A percentile compares a stretch with the other conserved stretches of the same genome.
Conservation (phyloP, 192 early-diverging fungal genomes). For the Paraglomus brasilianum region DNA sequence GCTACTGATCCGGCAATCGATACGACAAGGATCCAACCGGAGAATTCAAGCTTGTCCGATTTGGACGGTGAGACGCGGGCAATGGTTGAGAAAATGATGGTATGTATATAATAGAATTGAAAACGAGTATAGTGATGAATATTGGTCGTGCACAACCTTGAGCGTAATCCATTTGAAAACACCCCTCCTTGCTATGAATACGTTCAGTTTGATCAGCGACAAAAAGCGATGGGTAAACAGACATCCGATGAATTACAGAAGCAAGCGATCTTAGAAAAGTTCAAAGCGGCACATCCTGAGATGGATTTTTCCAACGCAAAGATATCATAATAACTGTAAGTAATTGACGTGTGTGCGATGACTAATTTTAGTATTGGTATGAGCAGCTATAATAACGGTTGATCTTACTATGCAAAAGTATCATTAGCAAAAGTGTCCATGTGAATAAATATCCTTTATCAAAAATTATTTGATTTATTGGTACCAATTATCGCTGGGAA, state of each 20-base stretch:
- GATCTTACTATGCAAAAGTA: no score
- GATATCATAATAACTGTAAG: conserved; percentile 23
- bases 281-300: conserved; percentile 48
- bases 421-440: no score
- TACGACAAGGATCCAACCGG: conserved; percentile 84
- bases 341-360: not conserved
- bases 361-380: no score
- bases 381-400: no score
- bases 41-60: conserved; percentile 84
- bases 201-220: conserved; percentile 81
- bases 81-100: conserved; percentile 98
- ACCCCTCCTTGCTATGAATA: conserved; percentile 6
- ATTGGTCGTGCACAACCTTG: not conserved
- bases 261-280: conserved; percentile 72
- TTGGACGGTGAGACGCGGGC: conserved; percentile 85
- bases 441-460: no score
- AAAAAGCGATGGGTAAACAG: conserved; percentile 76
- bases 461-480: not conserved
- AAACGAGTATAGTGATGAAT: not conserved
- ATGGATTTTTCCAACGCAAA: conserved; percentile 31
- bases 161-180: conserved; percentile 6
- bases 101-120: conserved; percentile 31
- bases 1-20: conserved; percentile 80
- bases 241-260: conserved; percentile 80
- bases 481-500: conserved; percentile 1